phyloP scores from a whole-genome alignment of 2,329 filamentous ascomycete genomes.

The Delphinella strobiligena region DNA sequence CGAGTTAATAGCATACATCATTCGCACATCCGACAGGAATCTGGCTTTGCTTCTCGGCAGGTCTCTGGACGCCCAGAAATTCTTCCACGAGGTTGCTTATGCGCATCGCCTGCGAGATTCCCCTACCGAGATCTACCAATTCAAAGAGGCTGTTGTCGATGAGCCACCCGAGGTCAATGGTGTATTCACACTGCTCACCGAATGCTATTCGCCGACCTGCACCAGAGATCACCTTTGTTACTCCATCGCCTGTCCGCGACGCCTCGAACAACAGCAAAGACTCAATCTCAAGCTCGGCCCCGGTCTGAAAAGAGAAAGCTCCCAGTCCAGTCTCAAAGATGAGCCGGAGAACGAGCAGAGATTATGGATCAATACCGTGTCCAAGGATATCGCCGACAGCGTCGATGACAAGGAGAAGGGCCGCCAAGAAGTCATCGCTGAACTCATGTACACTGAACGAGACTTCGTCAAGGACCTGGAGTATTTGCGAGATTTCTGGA shows the following conservation, averaged over 20 bases:
- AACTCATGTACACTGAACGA: conserved; percentile 95
- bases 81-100: conserved; percentile 98
- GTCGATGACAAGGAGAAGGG: conserved; percentile 91
- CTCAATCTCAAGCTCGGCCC: conserved; percentile 88
- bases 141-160: conserved; percentile 84
- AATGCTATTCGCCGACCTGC: conserved; percentile 97
- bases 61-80: conserved; percentile 92
- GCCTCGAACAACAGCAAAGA: conserved; percentile 87
- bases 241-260: conserved; percentile 88
- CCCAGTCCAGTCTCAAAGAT: conserved; percentile 63
- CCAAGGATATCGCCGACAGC: conserved; percentile 84
- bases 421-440: conserved; percentile 93
- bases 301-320: conserved; percentile 63
- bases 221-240: conserved; percentile 93
- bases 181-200: conserved; percentile 88
- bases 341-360: conserved; percentile 92
- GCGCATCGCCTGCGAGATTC: conserved; percentile 91
- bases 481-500: conserved; percentile 97
- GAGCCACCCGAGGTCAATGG: conserved; percentile 79
- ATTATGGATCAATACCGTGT: conserved; percentile 97
- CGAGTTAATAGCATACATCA: conserved; percentile 90
- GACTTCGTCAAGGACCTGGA: conserved; percentile 99
- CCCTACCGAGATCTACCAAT: conserved; percentile 91
- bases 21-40: conserved; percentile 92
- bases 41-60: conserved; percentile 80